A percentile compares a stretch with the other conserved stretches of the same genome.
Conservation (phyloP, 2,329 filamentous ascomycete species). For the Neopestalotiopsis sp. region DNA sequence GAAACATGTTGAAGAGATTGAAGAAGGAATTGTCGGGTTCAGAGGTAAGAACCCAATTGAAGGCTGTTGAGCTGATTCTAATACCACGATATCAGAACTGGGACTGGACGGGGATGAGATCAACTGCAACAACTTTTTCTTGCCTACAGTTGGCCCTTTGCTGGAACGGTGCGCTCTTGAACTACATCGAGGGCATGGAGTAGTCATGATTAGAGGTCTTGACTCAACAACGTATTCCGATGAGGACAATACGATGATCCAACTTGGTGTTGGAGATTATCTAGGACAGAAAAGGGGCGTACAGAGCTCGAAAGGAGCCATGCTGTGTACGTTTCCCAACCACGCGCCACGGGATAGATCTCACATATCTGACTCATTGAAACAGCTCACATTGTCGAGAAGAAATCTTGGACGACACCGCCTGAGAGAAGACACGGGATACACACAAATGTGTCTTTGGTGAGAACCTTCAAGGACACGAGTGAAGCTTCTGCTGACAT, state of each 20-base stretch:
- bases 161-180: conserved; percentile 41
- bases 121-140: conserved; percentile 43
- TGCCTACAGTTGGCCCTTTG: conserved; percentile 41
- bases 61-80: neutral
- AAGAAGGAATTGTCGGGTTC: neutral
- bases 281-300: conserved; percentile 59
- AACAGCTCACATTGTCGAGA: conserved; percentile 54
- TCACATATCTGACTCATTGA: neutral
- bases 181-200: conserved; percentile 51
- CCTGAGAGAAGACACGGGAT: conserved; percentile 53
- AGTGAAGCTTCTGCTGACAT: neutral
- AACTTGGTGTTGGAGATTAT: conserved; percentile 61
- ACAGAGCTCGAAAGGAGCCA: conserved; percentile 54
- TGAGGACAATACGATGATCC: conserved; percentile 61
- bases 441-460: conserved; percentile 52
- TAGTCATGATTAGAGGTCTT: conserved; percentile 62
- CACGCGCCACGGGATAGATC: too few species aligned
- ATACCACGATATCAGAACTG: conserved; percentile 27
- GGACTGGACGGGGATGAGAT: conserved; percentile 45
- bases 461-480: conserved; percentile 34
- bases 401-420: conserved; percentile 50
- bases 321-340: conserved; percentile 46
- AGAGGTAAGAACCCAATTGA: neutral
- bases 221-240: conserved; percentile 50
- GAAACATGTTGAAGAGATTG: conserved; percentile 24